phyloP scores from a whole-genome alignment of 768 basidiomycete species.

The Mrakia gelida region DNA sequence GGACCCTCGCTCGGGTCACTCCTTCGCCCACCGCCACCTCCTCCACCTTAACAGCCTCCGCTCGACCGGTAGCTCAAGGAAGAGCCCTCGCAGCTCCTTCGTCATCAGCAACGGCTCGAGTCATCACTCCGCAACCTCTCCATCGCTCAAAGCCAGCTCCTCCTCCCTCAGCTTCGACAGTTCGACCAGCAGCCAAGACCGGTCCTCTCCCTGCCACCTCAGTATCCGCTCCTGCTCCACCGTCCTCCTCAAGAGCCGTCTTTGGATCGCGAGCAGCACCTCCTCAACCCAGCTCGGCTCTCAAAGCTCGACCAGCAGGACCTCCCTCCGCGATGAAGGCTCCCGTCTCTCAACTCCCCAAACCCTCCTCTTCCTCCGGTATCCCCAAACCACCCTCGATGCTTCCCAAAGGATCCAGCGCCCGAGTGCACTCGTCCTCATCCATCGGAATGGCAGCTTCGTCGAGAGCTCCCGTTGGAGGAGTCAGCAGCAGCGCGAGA shows the following conservation, averaged over 20 bases:
- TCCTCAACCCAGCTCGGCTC: conserved; percentile 11
- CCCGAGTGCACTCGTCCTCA: not conserved
- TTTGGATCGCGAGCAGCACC: conserved; percentile 6
- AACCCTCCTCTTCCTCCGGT: conserved; percentile 4
- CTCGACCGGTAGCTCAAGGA: not conserved
- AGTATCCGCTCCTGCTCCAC: not conserved
- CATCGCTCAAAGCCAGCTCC: not conserved
- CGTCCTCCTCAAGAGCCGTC: not conserved
- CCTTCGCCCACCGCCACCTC: not conserved
- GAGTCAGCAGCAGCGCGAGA: not conserved
- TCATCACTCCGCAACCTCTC: not conserved
- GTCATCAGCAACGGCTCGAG: not conserved
- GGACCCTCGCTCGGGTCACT: conserved; percentile 9
- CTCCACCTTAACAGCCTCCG: not conserved
- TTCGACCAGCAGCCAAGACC: not conserved
- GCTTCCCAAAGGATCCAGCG: not conserved
- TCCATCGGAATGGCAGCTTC: not conserved
- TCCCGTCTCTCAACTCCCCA: conserved; percentile 10
- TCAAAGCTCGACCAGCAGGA: not conserved
- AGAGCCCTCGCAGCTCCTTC: not conserved
- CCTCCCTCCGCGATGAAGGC: not conserved
- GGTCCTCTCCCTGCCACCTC: not conserved
- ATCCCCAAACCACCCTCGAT: not conserved
- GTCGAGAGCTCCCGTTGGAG: not conserved
- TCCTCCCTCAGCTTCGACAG: not conserved